A percentile compares a stretch with the other conserved stretches of the same genome.
Conservation (phyloP, 2,329 filamentous ascomycete species). For the Fusarium napiforme region DNA sequence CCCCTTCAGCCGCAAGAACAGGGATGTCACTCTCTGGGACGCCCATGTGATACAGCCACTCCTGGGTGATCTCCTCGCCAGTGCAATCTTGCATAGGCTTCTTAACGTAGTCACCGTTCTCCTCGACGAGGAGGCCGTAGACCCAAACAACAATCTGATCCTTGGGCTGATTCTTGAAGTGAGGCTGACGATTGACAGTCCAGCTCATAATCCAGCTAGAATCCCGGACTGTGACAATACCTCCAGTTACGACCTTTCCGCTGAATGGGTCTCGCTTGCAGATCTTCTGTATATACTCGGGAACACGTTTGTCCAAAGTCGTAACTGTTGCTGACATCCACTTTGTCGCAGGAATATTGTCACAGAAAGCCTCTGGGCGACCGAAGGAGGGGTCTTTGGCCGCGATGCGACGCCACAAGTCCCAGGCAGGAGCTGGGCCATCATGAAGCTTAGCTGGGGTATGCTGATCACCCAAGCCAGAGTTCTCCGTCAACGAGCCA, state of each 20-base stretch:
- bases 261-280: constrained; percentile 8
- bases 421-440: constrained; percentile 3
- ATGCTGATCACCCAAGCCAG: background rate
- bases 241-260: background rate
- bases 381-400: background rate
- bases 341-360: background rate
- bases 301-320: background rate
- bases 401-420: constrained; percentile 1
- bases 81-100: constrained; percentile 1
- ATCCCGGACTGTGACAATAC: background rate
- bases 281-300: constrained; percentile 1
- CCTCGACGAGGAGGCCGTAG: background rate
- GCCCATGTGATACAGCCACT: constrained; percentile 6
- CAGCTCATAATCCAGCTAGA: constrained; percentile 8
- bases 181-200: background rate
- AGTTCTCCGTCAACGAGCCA: constrained; percentile 2
- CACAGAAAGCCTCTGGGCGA: background rate
- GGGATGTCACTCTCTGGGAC: background rate
- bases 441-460: background rate
- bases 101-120: background rate
- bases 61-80: constrained; percentile 2
- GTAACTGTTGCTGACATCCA: constrained; percentile 5
- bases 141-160: constrained; percentile 1
- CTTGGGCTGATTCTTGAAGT: constrained; percentile 5
- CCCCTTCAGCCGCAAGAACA: background rate